Evolutionary conservation across 208 protist genomes (phyloP).

Genomic region (Porcisia hertigi): DNA sequence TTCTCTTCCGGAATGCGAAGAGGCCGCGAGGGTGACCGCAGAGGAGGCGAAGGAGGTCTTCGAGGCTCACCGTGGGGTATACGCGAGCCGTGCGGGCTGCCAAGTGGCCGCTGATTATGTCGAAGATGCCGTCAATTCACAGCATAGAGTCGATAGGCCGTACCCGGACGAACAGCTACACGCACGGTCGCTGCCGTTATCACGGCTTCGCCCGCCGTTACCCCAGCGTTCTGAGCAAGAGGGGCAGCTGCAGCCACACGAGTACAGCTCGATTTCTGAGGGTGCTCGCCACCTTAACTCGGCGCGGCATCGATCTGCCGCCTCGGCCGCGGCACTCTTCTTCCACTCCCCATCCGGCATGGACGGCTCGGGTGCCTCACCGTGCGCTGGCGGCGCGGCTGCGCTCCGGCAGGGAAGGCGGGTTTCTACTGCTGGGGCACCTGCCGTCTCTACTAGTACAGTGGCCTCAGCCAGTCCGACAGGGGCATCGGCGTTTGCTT

Average conservation of each 20-base stretch:
- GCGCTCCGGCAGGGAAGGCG: neutral
- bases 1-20: neutral
- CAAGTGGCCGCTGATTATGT: neutral
- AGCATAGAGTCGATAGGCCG: neutral
- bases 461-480: constrained; percentile 3
- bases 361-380: neutral
- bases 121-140: neutral
- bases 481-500: neutral
- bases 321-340: constrained; percentile 16
- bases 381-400: neutral
- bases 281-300: constrained; percentile 27
- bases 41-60: neutral
- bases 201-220: neutral
- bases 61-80: neutral
- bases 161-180: neutral
- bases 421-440: neutral
- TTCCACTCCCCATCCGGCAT: constrained; percentile 7
- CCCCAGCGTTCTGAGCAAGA: neutral
- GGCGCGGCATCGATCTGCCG: constrained; percentile 24
- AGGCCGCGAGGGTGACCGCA: neutral
- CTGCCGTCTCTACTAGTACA: constrained; percentile 7
- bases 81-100: neutral
- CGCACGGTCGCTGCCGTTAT: neutral
- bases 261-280: constrained; percentile 29
- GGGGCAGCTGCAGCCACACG: neutral